These are phyloP conservation scores for Aspergillus neotritici DNA, from an alignment of 2,329 filamentous ascomycete genomes.

Conservation along the genomic window DNA sequence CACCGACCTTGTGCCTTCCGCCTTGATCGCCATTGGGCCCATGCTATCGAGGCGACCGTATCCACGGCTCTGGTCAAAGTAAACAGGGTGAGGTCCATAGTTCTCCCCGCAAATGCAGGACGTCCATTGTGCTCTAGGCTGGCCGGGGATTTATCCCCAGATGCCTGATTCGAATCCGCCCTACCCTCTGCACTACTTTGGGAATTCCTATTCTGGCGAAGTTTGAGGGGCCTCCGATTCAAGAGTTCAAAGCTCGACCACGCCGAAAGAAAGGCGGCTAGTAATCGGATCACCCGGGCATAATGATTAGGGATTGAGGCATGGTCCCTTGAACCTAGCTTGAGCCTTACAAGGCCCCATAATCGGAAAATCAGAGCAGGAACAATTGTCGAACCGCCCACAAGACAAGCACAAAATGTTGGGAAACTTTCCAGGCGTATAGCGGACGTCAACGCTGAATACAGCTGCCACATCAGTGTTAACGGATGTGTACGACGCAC, in stretches of 20 bases:
- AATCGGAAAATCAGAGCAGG: constrained; percentile 27
- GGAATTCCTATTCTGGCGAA: constrained; percentile 10
- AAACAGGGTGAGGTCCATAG: constrained; percentile 78
- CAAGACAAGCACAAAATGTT: constrained; percentile 47
- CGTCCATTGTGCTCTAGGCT: constrained; percentile 12
- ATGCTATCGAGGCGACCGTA: constrained; percentile 61
- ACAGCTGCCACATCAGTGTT: constrained; percentile 30
- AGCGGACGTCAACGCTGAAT: constrained; percentile 34
- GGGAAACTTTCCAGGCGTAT: constrained; percentile 47
- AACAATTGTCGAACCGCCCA: constrained; percentile 49
- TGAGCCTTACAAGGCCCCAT: constrained; percentile 21
- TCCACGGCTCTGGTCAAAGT: constrained; percentile 66
- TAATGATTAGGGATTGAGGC: constrained; percentile 12
- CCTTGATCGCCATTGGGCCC: constrained; percentile 46
- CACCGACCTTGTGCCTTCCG: constrained; percentile 26
- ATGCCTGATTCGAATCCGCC: constrained; percentile 1
- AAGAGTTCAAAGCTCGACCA: constrained; percentile 46
- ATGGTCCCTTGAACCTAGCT: constrained; percentile 13
- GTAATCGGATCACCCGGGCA: constrained; percentile 34
- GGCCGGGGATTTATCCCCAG: constrained; percentile 2
- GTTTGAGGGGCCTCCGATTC: constrained; percentile 34
- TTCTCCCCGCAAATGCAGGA: constrained; percentile 59
- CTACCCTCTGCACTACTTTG: background rate
- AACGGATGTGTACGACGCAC: constrained; percentile 6
- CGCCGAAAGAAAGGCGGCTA: constrained; percentile 45